Conservation (phyloP, 345 rosid genomes). For the Dimocarpus longan region DNA sequence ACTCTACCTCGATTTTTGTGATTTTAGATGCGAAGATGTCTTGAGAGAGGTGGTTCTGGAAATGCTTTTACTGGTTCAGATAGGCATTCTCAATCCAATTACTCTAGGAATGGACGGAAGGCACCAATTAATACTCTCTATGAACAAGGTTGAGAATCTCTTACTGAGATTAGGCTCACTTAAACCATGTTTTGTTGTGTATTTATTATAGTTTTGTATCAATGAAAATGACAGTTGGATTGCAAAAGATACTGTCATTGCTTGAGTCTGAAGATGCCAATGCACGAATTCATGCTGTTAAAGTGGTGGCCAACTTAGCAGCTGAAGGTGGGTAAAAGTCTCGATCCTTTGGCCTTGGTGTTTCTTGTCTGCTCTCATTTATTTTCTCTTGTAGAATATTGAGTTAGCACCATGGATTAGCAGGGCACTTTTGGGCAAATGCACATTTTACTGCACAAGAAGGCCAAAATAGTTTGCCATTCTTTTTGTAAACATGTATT, state of each 20-base stretch:
- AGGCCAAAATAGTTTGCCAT: background rate
- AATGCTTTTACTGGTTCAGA: constrained; percentile 56
- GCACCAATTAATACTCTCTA: constrained; percentile 72
- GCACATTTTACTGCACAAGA: background rate
- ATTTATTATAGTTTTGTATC: constrained; percentile 24
- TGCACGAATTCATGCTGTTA: constrained; percentile 94
- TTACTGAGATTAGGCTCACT: background rate
- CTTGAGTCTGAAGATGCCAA: constrained; percentile 96
- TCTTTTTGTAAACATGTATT: background rate
- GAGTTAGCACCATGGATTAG: background rate
- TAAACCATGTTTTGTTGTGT: background rate
- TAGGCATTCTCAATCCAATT: constrained; percentile 56
- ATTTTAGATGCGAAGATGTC: constrained; percentile 66
- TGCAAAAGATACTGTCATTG: constrained; percentile 81
- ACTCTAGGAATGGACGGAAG: constrained; percentile 66
- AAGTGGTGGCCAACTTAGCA: constrained; percentile 96
- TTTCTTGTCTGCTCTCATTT: background rate
- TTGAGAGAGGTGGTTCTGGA: constrained; percentile 58
- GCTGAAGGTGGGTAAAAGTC: constrained; percentile 76
- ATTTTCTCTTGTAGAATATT: background rate
- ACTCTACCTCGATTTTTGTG: background rate
- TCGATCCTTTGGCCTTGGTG: background rate
- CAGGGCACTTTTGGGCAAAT: background rate
- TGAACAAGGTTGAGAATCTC: constrained; percentile 75
- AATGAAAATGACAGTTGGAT: constrained; percentile 58